These are phyloP conservation scores for Torulaspora franciscae DNA, from an alignment of 805 yeast genomes.

Conservation along the genomic window DNA sequence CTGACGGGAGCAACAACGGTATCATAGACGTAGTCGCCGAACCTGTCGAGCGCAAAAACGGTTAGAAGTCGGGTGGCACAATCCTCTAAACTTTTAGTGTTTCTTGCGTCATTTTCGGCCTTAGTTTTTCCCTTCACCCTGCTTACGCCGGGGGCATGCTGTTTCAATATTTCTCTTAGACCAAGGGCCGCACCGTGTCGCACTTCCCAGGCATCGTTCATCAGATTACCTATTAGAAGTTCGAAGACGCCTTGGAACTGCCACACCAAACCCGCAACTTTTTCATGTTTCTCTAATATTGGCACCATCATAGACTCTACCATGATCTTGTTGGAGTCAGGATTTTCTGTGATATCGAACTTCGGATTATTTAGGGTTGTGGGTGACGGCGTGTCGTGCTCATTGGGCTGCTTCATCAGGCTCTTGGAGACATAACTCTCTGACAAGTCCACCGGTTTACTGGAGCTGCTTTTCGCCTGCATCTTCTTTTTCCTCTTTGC, in stretches of 20 bases:
- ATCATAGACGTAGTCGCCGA: conserved; percentile 95
- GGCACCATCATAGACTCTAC: conserved; percentile 75
- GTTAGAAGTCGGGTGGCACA: conserved; percentile 79
- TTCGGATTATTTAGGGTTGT: conserved; percentile 35
- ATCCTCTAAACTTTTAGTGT: conserved; percentile 74
- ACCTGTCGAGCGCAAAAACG: conserved; percentile 85
- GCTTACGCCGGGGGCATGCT: conserved; percentile 84
- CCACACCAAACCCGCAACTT: conserved; percentile 77
- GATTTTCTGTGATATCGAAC: conserved; percentile 68
- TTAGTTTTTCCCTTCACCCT: conserved; percentile 59
- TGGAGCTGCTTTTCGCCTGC: conserved; percentile 49
- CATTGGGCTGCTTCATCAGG: conserved; percentile 30
- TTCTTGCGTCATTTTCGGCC: conserved; percentile 60
- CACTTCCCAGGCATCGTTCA: conserved; percentile 85
- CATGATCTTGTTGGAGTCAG: conserved; percentile 75
- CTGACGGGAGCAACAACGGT: conserved; percentile 98
- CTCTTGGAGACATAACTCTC: conserved; percentile 61
- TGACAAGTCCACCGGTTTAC: conserved; percentile 60
- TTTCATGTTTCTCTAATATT: conserved; percentile 62
- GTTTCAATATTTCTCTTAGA: conserved; percentile 64
- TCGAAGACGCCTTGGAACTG: conserved; percentile 92
- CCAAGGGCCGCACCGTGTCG: conserved; percentile 97
- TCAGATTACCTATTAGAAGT: conserved; percentile 68
- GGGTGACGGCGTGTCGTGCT: conserved; percentile 23
- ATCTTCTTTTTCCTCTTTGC: conserved; percentile 87